phyloP scores from a whole-genome alignment of 140 eudicot genomes.

The Stevia rebaudiana region DNA sequence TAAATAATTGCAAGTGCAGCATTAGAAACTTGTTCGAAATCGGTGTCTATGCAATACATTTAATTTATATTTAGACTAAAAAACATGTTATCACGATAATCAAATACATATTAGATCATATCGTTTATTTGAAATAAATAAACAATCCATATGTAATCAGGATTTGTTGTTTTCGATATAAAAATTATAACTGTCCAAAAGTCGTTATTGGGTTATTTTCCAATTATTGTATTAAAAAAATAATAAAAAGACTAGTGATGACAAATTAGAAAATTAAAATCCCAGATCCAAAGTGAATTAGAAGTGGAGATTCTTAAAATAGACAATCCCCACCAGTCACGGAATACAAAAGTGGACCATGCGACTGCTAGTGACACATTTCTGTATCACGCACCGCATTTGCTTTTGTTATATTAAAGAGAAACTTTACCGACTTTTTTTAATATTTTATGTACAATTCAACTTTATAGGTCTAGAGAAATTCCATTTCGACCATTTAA shows the following conservation, averaged over 20 bases:
- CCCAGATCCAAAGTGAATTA: constrained; percentile 6
- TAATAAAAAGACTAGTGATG: background rate
- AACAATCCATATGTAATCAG: background rate
- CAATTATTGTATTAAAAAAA: background rate
- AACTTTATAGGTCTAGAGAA: too few species aligned
- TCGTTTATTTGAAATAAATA: background rate
- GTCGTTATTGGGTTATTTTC: background rate
- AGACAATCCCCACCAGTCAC: constrained; percentile 28
- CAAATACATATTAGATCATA: background rate
- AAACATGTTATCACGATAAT: background rate
- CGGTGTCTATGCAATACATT: too few species aligned
- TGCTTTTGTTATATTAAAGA: constrained; percentile 10
- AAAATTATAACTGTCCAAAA: constrained; percentile 1
- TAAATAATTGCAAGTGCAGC: too few species aligned
- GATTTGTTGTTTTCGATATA: background rate
- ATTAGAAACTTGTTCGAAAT: too few species aligned
- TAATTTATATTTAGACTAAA: background rate
- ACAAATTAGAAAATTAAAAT: background rate
- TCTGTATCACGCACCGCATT: constrained; percentile 21
- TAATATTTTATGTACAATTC: background rate
- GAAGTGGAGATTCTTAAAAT: background rate
- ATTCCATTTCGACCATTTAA: too few species aligned
- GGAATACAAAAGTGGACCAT: constrained; percentile 29
- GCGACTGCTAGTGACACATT: constrained; percentile 19
- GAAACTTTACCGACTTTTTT: background rate